These are phyloP conservation scores for Aspergillus pseudoterreus DNA, from an alignment of 2,329 filamentous ascomycete genomes.

Conservation along the genomic window DNA sequence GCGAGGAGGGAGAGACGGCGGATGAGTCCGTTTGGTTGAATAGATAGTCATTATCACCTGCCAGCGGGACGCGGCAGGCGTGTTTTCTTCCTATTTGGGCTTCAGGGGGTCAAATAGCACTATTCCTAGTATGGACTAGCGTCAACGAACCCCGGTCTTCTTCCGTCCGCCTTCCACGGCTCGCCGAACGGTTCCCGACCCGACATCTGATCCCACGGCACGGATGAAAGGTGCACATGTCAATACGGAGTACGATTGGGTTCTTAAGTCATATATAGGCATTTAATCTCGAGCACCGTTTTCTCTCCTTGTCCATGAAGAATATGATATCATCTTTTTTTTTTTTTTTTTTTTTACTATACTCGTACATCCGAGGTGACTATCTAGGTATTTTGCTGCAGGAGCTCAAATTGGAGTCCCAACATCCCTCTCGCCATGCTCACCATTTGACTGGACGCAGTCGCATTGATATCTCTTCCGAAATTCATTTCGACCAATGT, in stretches of 20 bases:
- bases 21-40: not conserved
- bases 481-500: constrained; percentile 56
- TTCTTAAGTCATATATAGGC: too few species aligned
- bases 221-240: not conserved
- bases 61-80: constrained; percentile 4
- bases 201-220: not conserved
- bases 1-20: not conserved
- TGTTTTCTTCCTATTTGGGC: constrained; percentile 3
- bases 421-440: constrained; percentile 13
- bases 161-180: constrained; percentile 1
- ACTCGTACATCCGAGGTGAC: not conserved
- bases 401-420: constrained; percentile 27
- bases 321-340: not conserved
- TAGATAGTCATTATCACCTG: constrained; percentile 1
- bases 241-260: too few species aligned
- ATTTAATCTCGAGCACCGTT: too few species aligned
- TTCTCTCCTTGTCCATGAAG: too few species aligned
- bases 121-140: constrained; percentile 2
- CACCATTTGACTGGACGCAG: constrained; percentile 45
- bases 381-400: not conserved
- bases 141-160: not conserved
- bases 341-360: not conserved
- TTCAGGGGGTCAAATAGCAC: constrained; percentile 4
- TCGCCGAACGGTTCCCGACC: not conserved
- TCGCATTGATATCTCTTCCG: constrained; percentile 58